phyloP scores from a whole-genome alignment of 495 filamentous ascomycete species.

The Penicillium pancosmium region DNA sequence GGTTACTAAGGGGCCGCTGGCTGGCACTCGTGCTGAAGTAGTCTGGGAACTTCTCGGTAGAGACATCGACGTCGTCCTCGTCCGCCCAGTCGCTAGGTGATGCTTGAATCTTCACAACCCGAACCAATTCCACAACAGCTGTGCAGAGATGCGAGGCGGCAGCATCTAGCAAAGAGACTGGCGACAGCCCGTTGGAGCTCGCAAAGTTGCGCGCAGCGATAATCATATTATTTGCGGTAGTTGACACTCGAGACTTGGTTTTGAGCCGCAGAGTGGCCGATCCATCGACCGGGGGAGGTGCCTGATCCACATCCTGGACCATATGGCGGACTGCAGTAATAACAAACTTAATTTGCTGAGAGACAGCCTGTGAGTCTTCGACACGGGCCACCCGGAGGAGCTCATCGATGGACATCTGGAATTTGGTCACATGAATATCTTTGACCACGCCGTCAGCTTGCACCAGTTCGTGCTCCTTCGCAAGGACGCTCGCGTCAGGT shows the following conservation, averaged over 20 bases:
- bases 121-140: constrained; percentile 81
- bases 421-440: constrained; percentile 91
- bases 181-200: constrained; percentile 77
- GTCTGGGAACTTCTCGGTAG: constrained; percentile 49
- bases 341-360: constrained; percentile 80
- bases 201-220: constrained; percentile 92
- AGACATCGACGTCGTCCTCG: constrained; percentile 57
- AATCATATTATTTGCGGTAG: constrained; percentile 93
- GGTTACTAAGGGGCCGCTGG: constrained; percentile 50
- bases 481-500: constrained; percentile 62
- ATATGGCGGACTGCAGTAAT: constrained; percentile 79
- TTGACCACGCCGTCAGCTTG: constrained; percentile 76
- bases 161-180: constrained; percentile 91
- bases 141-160: constrained; percentile 91
- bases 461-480: constrained; percentile 71
- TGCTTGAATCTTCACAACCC: constrained; percentile 78
- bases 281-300: constrained; percentile 43
- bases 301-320: constrained; percentile 72
- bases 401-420: constrained; percentile 94
- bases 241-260: constrained; percentile 77
- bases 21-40: constrained; percentile 52
- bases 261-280: constrained; percentile 55
- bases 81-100: constrained; percentile 74
- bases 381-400: constrained; percentile 75
- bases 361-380: constrained; percentile 69